A percentile compares a stretch with the other conserved stretches of the same genome.
Evolutionary conservation across 129 eudicot genomes (phyloP).

Genomic region (Rutidosis leptorrhynchoides): DNA sequence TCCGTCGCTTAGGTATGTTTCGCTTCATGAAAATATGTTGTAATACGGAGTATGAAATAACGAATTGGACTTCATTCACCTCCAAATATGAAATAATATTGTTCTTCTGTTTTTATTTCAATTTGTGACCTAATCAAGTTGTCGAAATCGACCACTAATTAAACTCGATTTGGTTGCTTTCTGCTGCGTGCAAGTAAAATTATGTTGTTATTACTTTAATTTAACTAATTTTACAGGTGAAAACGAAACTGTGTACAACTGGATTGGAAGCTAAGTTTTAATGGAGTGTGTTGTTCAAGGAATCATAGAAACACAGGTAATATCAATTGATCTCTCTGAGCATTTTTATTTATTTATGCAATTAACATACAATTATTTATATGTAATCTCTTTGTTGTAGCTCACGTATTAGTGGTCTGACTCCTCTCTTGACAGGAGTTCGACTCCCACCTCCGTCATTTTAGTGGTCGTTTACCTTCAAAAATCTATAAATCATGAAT

Average conservation of each 20-base stretch:
- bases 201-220: background rate
- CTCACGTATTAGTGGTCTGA: too few species aligned
- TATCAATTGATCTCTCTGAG: background rate
- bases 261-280: slow-evolving; percentile 7
- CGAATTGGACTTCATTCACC: background rate
- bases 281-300: slow-evolving; percentile 33
- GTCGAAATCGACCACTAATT: background rate
- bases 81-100: background rate
- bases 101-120: background rate
- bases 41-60: too few species aligned
- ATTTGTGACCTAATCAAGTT: background rate
- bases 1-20: too few species aligned
- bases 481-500: too few species aligned
- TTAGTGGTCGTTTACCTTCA: too few species aligned
- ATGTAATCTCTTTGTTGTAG: too few species aligned
- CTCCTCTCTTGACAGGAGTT: too few species aligned
- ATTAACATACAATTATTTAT: background rate
- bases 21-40: too few species aligned
- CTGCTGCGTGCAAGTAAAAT: background rate
- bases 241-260: background rate
- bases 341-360: background rate
- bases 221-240: background rate
- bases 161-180: too few species aligned
- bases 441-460: too few species aligned
- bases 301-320: slow-evolving; percentile 31